Base-by-base conservation (phyloP, 2,329 filamentous ascomycete genomes). In the Fusarium luffae region DNA sequence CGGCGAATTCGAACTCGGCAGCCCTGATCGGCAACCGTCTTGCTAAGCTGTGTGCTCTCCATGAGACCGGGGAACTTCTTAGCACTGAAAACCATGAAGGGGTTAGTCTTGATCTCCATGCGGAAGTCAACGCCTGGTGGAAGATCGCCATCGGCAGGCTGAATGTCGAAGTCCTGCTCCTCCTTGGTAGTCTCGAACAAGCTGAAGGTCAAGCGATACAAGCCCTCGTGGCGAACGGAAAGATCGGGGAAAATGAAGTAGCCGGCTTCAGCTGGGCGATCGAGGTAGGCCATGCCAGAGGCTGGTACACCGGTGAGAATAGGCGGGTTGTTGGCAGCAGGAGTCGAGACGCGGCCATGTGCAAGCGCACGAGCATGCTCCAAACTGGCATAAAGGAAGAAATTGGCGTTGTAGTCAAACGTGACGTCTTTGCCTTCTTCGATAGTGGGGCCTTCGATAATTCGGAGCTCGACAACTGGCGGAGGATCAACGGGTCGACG, bases 211-310 rank as follows among this genome's bases (percentile, higher is more conserved):
- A 99, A 83, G n/a, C 91, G 87, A 80, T 98, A 99, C 72, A 91
- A 90, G 67, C 96, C 96, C 80, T 99, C 96, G 76, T 99, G 95
- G 59, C 96, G 91, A 49, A 99, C 95, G 0, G 95, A 98, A 28
- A 98, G 85, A 80, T 99, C 96, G 5, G 96, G 96, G 79, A 99
- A 99, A 79, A 99, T 93, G 81, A 99, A 99, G 80, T 98, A 99
- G 57, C 94, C 96, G 43, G 88, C 89, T 72, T 89, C 87, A 41
- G 82, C 81, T 4, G 96, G 96, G 46, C 95, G 92, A 78, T 98
- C 95, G 52, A 99, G 87, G 77, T 98, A 98, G 25, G 95, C 94
- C 87, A 98, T 97, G 61, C 95, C 96, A 19, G 95, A 96, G 16
- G 97, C 95, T 1, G 94, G 94, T 74, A 97, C 95, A 70, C 96